These are phyloP conservation scores for Penicillium italicum DNA, from an alignment of 2,329 filamentous ascomycete species.

Conservation along the genomic window DNA sequence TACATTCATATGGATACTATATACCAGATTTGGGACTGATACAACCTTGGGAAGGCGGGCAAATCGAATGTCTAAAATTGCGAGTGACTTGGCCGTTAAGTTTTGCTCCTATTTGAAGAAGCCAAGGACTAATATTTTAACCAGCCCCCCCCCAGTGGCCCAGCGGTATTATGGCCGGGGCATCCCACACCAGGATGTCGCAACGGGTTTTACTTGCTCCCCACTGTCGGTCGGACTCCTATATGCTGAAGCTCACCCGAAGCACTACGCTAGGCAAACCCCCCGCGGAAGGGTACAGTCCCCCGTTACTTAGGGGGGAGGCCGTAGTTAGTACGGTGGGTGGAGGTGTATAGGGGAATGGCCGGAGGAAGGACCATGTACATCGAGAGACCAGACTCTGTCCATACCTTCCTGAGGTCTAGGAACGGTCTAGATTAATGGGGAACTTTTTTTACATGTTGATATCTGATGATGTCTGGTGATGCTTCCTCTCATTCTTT, in stretches of 20 bases:
- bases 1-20: not conserved
- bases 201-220: not conserved
- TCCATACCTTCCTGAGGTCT: not conserved
- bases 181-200: not conserved
- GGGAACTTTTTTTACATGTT: not conserved
- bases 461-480: too few relatives aligned
- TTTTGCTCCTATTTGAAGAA: not conserved
- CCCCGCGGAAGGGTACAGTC: not conserved
- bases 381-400: not conserved
- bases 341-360: not conserved
- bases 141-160: not conserved
- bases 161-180: not conserved
- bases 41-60: not conserved
- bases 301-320: not conserved
- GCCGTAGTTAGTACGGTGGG: not conserved
- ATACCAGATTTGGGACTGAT: not conserved
- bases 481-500: not conserved
- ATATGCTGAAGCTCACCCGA: not conserved
- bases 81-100: not conserved
- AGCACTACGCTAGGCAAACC: not conserved
- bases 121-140: not conserved
- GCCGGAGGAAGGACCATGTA: not conserved
- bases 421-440: not conserved
- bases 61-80: not conserved
- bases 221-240: not conserved